Base-by-base conservation (phyloP, 176 grass and related monocot species). In the Tillandsia fasciculata region DNA sequence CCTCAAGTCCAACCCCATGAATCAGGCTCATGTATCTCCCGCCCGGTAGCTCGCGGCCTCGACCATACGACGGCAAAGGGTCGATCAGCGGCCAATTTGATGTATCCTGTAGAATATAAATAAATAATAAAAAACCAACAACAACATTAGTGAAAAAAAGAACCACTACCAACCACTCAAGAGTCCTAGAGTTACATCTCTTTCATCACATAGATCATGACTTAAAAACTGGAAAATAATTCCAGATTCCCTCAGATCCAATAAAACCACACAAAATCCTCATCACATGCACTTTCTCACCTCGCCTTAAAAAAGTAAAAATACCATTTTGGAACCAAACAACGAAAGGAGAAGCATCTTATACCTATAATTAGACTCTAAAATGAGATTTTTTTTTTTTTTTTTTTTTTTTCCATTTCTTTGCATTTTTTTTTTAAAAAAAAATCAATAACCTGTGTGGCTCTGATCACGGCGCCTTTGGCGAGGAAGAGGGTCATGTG, bases 401-500 rank as follows among this genome's bases (percentile, higher is more conserved):
- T 24, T 24, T 24, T 49, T 2, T 12, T 23, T 58, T 29, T 29
- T 24, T 1, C 20, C 20, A 20, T 1, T 1, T 24, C 1, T 24
- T 24, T 24, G 24, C 24, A 24, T 24, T 13, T 49, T 2, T 12
- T 23, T 58, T 28, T 28, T n/a, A n/a, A 28, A 2, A 28, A 29
- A 29, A 42, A 6, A 42, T 7, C 33, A 42, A 42, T 7, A 26
- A 83, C 88, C 88, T 91, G 84, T 0, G 75, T 87, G 26, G 84
- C 84, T 22, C 83, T 86, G 57, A 96, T 83, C 63, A 90, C 84
- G 15, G 87, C 78, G 75, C 79, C 91, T 15, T 79, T 77, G 49
- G 87, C 79, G 53, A 96, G 91, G 83, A 85, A 96, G 64, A 96
- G 84, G 57, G 91, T 90, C 91, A 96, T 96, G 65, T 78, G 84